Evolutionary conservation across 257 asterid genomes (phyloP).

Genomic region (Paraleonurus japonicus): DNA sequence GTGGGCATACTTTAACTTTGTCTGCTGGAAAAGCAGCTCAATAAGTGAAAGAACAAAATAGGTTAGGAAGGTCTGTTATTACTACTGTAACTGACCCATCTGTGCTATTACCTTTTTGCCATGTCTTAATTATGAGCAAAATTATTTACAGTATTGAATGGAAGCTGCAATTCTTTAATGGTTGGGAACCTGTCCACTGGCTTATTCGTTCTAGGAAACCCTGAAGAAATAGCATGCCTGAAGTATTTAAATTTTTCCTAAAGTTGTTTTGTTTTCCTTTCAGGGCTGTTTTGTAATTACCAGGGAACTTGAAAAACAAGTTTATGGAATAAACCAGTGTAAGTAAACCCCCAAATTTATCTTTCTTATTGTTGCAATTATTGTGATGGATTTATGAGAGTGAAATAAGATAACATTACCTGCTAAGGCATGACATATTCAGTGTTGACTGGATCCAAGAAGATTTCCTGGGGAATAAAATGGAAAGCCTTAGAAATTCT

Average conservation of each 20-base stretch:
- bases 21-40: neutral
- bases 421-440: neutral
- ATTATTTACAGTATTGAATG: neutral
- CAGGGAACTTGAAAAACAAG: conserved; percentile 13
- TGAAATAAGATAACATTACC: neutral
- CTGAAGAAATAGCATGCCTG: neutral
- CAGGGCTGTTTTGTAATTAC: conserved; percentile 24
- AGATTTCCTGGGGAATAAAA: neutral
- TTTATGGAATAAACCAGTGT: conserved; percentile 22
- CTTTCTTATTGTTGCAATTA: neutral
- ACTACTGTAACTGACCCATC: neutral
- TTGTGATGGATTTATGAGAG: neutral
- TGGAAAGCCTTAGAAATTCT: conserved; percentile 7
- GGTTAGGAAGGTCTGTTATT: neutral
- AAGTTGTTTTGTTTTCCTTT: neutral
- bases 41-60: neutral
- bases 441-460: neutral
- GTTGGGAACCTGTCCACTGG: neutral
- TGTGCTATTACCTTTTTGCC: neutral
- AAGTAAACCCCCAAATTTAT: neutral
- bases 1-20: neutral
- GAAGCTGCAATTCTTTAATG: neutral
- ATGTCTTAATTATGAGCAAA: neutral
- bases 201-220: neutral
- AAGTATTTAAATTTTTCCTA: neutral